phyloP scores from a whole-genome alignment of 176 grass and related monocot species.

The Aegilops tauschii region DNA sequence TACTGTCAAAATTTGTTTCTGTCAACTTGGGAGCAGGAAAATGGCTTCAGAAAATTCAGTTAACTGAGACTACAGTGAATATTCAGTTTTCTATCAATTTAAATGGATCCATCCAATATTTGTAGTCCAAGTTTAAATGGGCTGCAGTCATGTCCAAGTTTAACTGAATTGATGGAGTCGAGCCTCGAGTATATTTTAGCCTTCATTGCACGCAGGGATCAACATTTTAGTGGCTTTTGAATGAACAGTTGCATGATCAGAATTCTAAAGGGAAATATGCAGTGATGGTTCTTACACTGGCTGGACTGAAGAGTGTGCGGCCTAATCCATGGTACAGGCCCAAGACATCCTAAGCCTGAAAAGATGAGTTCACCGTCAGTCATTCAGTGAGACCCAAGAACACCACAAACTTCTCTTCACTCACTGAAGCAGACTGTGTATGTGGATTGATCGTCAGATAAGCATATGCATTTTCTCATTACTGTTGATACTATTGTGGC shows the following conservation, averaged over 20 bases:
- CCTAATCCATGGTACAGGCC: conserved; percentile 74
- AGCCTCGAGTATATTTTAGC: conserved; percentile 61
- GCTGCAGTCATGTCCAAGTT: no score
- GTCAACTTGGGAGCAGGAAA: no score
- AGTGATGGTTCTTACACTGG: conserved; percentile 49
- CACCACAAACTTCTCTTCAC: neutral
- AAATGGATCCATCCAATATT: no score
- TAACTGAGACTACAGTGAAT: no score
- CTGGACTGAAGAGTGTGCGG: conserved; percentile 67
- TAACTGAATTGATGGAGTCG: conserved; percentile 36
- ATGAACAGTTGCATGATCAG: neutral
- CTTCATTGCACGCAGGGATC: conserved; percentile 17
- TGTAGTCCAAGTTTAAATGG: no score
- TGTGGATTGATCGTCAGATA: no score
- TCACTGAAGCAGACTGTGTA: no score
- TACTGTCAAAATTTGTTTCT: no score
- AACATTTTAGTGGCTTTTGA: neutral
- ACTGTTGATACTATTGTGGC: neutral
- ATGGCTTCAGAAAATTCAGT: no score
- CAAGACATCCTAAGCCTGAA: conserved; percentile 73
- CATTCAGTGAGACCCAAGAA: neutral
- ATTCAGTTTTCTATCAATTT: no score
- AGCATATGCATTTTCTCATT: no score
- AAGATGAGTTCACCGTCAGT: neutral
- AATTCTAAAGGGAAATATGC: neutral